Evolutionary conservation across 768 basidiomycete species (phyloP), one percentile per base, ranked within the genome.

Genomic region (Russula foetens): DNA sequence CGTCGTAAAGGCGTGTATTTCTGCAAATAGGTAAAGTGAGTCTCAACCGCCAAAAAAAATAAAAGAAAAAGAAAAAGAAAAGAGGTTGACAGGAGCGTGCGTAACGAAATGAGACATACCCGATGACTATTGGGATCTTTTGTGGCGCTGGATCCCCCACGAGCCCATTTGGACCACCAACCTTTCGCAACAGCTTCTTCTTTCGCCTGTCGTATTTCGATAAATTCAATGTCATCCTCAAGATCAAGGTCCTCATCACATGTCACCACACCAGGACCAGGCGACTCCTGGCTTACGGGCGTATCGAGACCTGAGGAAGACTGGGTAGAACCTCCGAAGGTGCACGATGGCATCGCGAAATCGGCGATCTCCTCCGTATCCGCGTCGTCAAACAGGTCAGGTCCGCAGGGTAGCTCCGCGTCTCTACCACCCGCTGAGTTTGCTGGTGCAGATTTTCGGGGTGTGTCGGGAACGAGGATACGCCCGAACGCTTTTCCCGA

Each of bases 131-230:
- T 60, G 24, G 19, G 26, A 24, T 56, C 54, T 21, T 56, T 60
- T 14, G 23, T 28, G 17, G 17, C 46, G 43, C 39, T 38, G 21
- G 51, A 39, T 28, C 44, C 69, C 46, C 67, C 72, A 60, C 74
- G 67, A 26, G 77, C 75, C 80, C 80, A 85, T 56, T 74, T 75
- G 11, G 77, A 72, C 74, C 78, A 75, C 84, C 83, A 75, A 21
- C 81, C 84, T 48, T 70, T 72, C 46, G 74, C 75, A n/a, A 76
- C 75, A 60, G 72, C 71, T 50, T 77, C 46, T 28, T 53, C 52
- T 23, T 60, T 59, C 19, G 63, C 71, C 38, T 67, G 70, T 53
- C 74, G 74, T 56, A 71, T 66, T 59, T 69, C 72, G 58, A 66
- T 64, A 15, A 68, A 69, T 51, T 62, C 38, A 3, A 62, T 44